These are phyloP conservation scores for Tolypocladium inflatum DNA, from an alignment of 2,329 filamentous ascomycete genomes.

Conservation along the genomic window DNA sequence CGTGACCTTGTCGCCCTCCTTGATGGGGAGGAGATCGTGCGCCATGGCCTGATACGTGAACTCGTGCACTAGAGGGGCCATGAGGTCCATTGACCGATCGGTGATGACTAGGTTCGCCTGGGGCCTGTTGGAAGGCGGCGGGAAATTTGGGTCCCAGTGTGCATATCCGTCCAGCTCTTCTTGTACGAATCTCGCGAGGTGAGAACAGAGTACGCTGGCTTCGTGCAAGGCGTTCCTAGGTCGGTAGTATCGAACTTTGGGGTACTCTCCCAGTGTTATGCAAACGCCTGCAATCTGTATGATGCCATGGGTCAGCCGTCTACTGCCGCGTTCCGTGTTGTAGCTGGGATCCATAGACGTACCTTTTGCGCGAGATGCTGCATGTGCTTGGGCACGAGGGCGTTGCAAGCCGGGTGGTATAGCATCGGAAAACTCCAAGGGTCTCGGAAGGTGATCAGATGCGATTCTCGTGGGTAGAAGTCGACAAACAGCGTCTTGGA, in stretches of 20 bases:
- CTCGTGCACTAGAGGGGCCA: constrained; percentile 82
- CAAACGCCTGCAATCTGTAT: constrained; percentile 53
- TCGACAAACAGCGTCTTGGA: constrained; percentile 80
- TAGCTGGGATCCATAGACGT: constrained; percentile 1
- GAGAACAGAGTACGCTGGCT: constrained; percentile 75
- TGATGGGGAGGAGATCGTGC: constrained; percentile 81
- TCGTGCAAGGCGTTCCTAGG: constrained; percentile 71
- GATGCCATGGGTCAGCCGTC: not conserved
- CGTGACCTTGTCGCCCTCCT: constrained; percentile 79
- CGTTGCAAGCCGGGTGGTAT: constrained; percentile 85
- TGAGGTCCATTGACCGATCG: constrained; percentile 86
- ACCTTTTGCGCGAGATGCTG: constrained; percentile 83
- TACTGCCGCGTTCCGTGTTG: not conserved
- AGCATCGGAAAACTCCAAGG: constrained; percentile 92
- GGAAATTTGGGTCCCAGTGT: constrained; percentile 75
- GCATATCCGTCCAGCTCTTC: constrained; percentile 85
- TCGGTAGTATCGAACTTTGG: constrained; percentile 83
- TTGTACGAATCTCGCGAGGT: constrained; percentile 85
- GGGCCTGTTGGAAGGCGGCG: constrained; percentile 67
- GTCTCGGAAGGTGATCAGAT: constrained; percentile 83
- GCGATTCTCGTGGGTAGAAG: constrained; percentile 84
- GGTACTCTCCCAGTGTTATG: constrained; percentile 87
- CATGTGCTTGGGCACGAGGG: constrained; percentile 74
- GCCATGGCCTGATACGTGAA: constrained; percentile 99
- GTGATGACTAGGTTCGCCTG: constrained; percentile 78